Conservation (phyloP, 2,329 filamentous ascomycete genomes). For the Stenocarpella maydis region DNA sequence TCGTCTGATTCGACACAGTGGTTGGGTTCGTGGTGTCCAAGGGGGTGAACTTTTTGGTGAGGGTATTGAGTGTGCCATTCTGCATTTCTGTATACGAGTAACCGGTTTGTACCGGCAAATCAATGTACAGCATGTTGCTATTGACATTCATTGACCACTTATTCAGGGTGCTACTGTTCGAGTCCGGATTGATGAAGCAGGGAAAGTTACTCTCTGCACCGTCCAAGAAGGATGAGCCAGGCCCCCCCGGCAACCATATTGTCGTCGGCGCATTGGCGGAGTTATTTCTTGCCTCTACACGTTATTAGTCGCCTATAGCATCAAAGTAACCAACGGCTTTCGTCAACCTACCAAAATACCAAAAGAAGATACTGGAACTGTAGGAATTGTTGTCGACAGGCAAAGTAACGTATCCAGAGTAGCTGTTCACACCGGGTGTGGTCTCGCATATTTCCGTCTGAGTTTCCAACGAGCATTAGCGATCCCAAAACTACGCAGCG, state of each 20-base stretch:
- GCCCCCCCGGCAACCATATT: slow-evolving; percentile 70
- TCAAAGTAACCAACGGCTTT: not conserved
- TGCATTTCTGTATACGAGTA: slow-evolving; percentile 43
- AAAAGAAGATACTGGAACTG: slow-evolving; percentile 69
- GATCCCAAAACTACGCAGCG: not conserved
- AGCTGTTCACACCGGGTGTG: slow-evolving; percentile 62
- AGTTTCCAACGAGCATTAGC: not conserved
- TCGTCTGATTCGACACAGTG: slow-evolving; percentile 47
- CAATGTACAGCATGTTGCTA: slow-evolving; percentile 75
- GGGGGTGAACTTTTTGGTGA: slow-evolving; percentile 37
- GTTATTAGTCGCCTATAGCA: not conserved
- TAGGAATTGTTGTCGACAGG: slow-evolving; percentile 51
- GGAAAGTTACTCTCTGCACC: slow-evolving; percentile 57
- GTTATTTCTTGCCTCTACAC: slow-evolving; percentile 58
- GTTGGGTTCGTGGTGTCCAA: slow-evolving; percentile 40
- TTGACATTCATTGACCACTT: slow-evolving; percentile 70
- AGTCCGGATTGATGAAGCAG: slow-evolving; percentile 60
- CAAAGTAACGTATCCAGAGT: slow-evolving; percentile 65
- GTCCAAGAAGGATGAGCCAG: slow-evolving; percentile 65
- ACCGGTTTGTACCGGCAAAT: slow-evolving; percentile 60
- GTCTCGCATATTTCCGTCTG: slow-evolving; percentile 60
- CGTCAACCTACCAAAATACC: slow-evolving; percentile 52
- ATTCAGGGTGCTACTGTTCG: slow-evolving; percentile 59
- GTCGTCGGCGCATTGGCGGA: slow-evolving; percentile 63
- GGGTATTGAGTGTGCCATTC: slow-evolving; percentile 38